Evolutionary conservation across 2,329 filamentous ascomycete species (phyloP), one percentile per base, ranked within the genome.

Genomic region (Ophiocordyceps camponoti-floridani): DNA sequence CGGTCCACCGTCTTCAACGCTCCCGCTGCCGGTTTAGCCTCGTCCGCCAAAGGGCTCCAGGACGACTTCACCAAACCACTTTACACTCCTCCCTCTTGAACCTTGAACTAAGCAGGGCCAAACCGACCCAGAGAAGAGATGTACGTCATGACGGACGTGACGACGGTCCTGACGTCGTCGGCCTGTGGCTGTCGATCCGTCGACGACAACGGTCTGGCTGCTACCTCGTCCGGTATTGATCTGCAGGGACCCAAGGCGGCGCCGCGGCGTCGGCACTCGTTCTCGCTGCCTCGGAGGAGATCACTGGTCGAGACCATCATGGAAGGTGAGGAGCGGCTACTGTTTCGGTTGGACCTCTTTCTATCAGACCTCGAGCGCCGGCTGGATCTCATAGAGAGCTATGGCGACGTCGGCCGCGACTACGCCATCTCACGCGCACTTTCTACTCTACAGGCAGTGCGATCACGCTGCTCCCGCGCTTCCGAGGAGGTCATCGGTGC

Each of bases 401-500:
- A 94, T 56, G 81, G 84, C 50, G 85, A 93, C 56, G 65, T 87
- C 47, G 82, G 82, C 49, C 73, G 93, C 52, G 91, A 98, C 60
- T 73, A 82, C 41, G 84, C 85, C 55, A 79, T 96, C 46, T 80
- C 84, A 40, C 77, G 84, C 51, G 86, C 89, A 18, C 94, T 94
- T 62, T 72, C 79, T 14, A 94, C 88, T 0, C 69, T 98, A 2
- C 82, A 89, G 56, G 79, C 85, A 8, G 88, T 98, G 26, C 79
- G 88, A 48, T 80, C 86, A 51, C 78, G 86, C 54, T 98, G 91
- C 62, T 86, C 85, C 37, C 79, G 88, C 50, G 87, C 89, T 18
- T 93, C 88, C 1, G 89, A 86, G 49, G 89, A 91, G 57, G 75
- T 95, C 42, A 77, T 96, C 52, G 91, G 87, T 46, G 84, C 84